Evolutionary conservation across 352 stramenopile genomes (phyloP), one percentile per base, ranked within the genome.

Genomic region (Globisporangium barbulae): DNA sequence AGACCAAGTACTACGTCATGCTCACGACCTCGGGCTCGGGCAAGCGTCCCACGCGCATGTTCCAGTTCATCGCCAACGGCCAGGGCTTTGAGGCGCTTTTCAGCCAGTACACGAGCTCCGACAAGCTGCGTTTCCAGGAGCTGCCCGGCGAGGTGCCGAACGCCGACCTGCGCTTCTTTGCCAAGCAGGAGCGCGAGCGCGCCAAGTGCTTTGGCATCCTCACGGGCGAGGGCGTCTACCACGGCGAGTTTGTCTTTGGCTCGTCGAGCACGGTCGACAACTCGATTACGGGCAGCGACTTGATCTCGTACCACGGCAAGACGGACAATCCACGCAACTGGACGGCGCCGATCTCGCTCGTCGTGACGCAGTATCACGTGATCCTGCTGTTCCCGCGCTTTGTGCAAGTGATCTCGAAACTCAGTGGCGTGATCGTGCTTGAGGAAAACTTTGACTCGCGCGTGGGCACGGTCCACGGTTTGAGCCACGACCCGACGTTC

Each of bases 331-430:
- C 74, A 19, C 71, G 75, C 19, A 71, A 75, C 45, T 91, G 78
- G 71, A 83, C 70, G 1, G 68, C 87, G 15, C 93, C 93, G 12
- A 78, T 97, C 25, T 83, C 90, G 12, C 83, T 97, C 44, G 88
- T 85, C 5, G 81, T 97, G 21, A 97, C 91, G 9, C 87, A 96
- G 68, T 98, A 97, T 67, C 93, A 98, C 75, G 90, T 97, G 19
- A 82, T 98, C 63, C 65, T 97, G 49, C 65, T 98, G 8, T 98
- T 92, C 59, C 83, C 75, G 25, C 77, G 82, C 13, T 84, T 74
- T 49, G 68, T 97, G 22, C 81, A 96, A 35, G 86, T 96, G 15
- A 78, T 96, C 39, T 96, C 85, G 47, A 94, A 95, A 69, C 75
- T 97, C 52, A 94, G 88, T 69, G 81, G 89, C 54, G 77, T 91